Conservation (phyloP, 371 early-diverging fungal species). For the Saksenaea oblongispora region DNA sequence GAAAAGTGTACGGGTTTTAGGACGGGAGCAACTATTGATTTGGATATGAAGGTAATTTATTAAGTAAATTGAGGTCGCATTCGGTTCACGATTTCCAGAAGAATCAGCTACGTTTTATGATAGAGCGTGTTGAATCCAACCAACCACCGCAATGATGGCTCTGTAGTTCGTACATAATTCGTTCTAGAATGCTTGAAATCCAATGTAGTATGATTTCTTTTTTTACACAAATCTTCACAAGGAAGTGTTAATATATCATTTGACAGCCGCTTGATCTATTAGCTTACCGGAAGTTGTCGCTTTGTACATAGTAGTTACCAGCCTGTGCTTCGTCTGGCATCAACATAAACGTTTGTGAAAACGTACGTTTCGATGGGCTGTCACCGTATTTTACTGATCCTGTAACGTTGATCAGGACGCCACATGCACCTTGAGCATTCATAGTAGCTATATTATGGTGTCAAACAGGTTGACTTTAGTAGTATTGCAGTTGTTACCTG, state of each 20-base stretch:
- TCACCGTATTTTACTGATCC: slow-evolving; percentile 67
- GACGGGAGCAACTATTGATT: no score
- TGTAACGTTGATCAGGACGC: slow-evolving; percentile 55
- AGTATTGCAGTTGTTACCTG: slow-evolving; percentile 24
- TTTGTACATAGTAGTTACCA: slow-evolving; percentile 59
- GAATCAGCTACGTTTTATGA: no score
- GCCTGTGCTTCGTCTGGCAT: slow-evolving; percentile 56
- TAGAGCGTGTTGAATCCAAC: no score
- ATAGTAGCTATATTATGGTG: slow-evolving; percentile 28
- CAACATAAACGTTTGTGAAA: slow-evolving; percentile 72
- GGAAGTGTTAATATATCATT: neutral
- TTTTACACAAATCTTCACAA: neutral
- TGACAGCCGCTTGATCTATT: neutral
- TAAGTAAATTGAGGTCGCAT: no score
- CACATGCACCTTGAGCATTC: slow-evolving; percentile 47
- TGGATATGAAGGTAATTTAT: no score
- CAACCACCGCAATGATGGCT: no score
- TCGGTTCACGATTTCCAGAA: no score
- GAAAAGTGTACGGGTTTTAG: no score
- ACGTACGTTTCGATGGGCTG: slow-evolving; percentile 49
- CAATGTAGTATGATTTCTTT: neutral
- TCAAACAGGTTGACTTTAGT: neutral
- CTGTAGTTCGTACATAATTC: no score
- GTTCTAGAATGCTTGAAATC: no score
- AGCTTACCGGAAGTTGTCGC: slow-evolving; percentile 57